Percentiles rank a stretch among this genome's conserved stretches.
Conservation (phyloP, 1,284 basidiomycete species). For the Golubevia pallescens region DNA sequence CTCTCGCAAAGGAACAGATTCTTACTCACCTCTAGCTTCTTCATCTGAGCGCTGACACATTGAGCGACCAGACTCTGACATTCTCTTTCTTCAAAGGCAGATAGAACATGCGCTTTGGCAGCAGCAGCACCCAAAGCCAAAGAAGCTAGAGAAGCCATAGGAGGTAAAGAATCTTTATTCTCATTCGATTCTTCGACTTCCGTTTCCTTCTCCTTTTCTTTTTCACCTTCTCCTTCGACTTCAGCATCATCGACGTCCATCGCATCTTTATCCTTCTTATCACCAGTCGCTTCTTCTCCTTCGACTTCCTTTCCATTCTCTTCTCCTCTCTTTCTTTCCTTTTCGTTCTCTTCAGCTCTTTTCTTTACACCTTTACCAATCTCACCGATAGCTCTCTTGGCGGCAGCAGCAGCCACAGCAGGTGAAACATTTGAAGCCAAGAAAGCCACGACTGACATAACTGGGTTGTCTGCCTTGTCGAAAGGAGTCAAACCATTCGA, state of each 20-base stretch:
- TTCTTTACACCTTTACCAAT: slow-evolving; percentile 50
- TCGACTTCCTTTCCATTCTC: slow-evolving; percentile 64
- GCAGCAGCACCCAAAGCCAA: slow-evolving; percentile 80
- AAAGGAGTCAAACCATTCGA: slow-evolving; percentile 75
- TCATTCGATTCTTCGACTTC: slow-evolving; percentile 2
- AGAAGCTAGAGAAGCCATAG: neutral
- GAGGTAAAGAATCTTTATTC: neutral
- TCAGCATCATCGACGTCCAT: slow-evolving; percentile 44
- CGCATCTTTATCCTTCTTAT: slow-evolving; percentile 26
- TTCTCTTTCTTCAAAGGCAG: slow-evolving; percentile 81
- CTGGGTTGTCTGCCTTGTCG: slow-evolving; percentile 92
- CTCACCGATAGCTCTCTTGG: slow-evolving; percentile 81
- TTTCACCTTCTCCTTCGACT: slow-evolving; percentile 22
- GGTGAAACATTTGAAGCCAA: slow-evolving; percentile 90
- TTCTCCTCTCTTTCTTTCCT: slow-evolving; percentile 65
- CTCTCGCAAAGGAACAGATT: no score
- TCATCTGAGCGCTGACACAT: slow-evolving; percentile 87
- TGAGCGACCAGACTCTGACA: slow-evolving; percentile 81
- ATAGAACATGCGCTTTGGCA: slow-evolving; percentile 81
- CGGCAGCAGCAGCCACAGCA: slow-evolving; percentile 88
- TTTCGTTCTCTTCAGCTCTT: slow-evolving; percentile 19
- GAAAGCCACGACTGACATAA: slow-evolving; percentile 98
- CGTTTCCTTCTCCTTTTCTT: slow-evolving; percentile 11
- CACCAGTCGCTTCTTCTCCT: slow-evolving; percentile 12
- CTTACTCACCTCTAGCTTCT: slow-evolving; percentile 80